Evolutionary conservation across 2,329 filamentous ascomycete genomes (phyloP).

Genomic region (Cladosporium sp.): DNA sequence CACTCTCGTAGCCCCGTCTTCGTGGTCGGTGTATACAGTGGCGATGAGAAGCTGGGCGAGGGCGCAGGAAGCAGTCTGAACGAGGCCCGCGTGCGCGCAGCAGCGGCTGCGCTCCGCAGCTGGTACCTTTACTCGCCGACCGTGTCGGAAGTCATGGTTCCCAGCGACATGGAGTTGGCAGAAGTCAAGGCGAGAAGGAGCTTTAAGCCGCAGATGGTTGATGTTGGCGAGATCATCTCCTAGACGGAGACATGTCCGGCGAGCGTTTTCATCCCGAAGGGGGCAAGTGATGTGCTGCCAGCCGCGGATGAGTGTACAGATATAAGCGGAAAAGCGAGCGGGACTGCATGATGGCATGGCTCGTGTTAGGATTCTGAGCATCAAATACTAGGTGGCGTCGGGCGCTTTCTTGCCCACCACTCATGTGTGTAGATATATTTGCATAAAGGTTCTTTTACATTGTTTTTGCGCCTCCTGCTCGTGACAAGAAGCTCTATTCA

Average conservation of each 20-base stretch:
- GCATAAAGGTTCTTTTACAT: not conserved
- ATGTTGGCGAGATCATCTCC: slow-evolving; percentile 51
- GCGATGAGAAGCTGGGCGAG: slow-evolving; percentile 85
- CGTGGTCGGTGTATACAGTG: slow-evolving; percentile 89
- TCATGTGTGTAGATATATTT: slow-evolving; percentile 2
- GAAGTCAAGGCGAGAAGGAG: slow-evolving; percentile 28
- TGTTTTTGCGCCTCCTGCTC: not conserved
- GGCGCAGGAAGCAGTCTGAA: slow-evolving; percentile 73
- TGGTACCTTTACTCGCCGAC: slow-evolving; percentile 94
- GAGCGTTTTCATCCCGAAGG: not conserved
- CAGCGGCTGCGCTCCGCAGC: slow-evolving; percentile 77
- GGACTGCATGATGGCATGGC: not conserved
- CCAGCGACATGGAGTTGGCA: slow-evolving; percentile 38
- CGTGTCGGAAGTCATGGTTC: slow-evolving; percentile 43
- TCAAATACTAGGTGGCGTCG: not conserved
- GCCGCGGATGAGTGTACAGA: slow-evolving; percentile 3
- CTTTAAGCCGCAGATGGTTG: slow-evolving; percentile 52
- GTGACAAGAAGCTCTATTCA: not conserved
- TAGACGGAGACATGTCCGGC: slow-evolving; percentile 16
- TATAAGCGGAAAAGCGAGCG: slow-evolving; percentile 1
- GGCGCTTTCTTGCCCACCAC: not conserved
- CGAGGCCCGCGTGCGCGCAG: slow-evolving; percentile 70
- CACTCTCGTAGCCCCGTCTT: slow-evolving; percentile 80
- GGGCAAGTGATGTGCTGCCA: slow-evolving; percentile 6
- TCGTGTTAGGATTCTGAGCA: not conserved